Base-by-base conservation (phyloP, 202 grass and related monocot species). In the Zoysia matrella region DNA sequence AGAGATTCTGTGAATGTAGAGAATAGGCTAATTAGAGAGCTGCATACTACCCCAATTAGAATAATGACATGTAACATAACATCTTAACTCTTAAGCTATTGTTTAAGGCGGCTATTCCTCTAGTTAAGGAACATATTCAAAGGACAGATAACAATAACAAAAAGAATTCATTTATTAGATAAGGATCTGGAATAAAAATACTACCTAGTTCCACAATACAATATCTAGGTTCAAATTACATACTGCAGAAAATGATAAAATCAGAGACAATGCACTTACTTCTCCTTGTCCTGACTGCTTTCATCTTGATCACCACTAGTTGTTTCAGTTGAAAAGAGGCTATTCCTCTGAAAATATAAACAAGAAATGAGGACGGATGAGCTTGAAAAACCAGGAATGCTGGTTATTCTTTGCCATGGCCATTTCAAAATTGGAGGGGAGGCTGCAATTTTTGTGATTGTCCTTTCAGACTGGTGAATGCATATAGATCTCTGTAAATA, bases 1-100 rank as follows among this genome's bases (percentile, higher is more conserved):
- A 60, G 92, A 90, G 61, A 98, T 98, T 82, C 92, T 98, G 84
- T 76, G 80, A 74, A 50, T 56, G 30, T 4, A 76, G 18, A 45
- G 43, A 69, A n/a, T n/a, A 7, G 2, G n/a, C 14, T 74, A 7
- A 7, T 88, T 4, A 73, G 67, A 79, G 73, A 6, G 42, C 6
- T 52, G 4, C 3, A 15, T 67, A 69, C n/a, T 76, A 82, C 5
- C 3, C 22, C 67, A 52, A 83, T 14, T 10, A 8, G 22, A 84
- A 72, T 14, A 36, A 0, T 65, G 65, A 63, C 10, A 61, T 68
- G 73, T 5, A 44, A 56, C 3, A 55, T 88, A 82, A 78, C 15
- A n/a, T n/a, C n/a, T n/a, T n/a, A n/a, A n/a, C 0, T 3, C 48
- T 60, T 4, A 84, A 71, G 44, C 52, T 53, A 86, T 71, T 75